Conservation (phyloP, 768 basidiomycete species). For the Botryobasidium botryosum region DNA sequence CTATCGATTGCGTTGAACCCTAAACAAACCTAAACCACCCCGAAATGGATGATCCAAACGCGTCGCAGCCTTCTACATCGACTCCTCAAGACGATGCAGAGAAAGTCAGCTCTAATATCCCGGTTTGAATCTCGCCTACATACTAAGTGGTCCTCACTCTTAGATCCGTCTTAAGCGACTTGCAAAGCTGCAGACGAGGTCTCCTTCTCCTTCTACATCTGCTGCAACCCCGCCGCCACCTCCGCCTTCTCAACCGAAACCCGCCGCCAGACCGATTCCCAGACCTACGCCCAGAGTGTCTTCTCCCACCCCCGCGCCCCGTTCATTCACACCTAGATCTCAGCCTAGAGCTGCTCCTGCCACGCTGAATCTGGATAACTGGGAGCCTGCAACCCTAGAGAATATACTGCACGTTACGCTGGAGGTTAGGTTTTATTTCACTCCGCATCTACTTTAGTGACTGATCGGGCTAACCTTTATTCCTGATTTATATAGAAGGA, state of each 20-base stretch:
- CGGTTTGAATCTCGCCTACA: too few relatives aligned
- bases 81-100: too few relatives aligned
- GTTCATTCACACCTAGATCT: slow-evolving; percentile 1
- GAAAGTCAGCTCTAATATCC: too few relatives aligned
- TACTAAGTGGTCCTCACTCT: background rate
- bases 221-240: slow-evolving; percentile 22
- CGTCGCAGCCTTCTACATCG: too few relatives aligned
- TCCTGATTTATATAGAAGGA: slow-evolving; percentile 33
- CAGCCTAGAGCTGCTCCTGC: slow-evolving; percentile 11
- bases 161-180: slow-evolving; percentile 88
- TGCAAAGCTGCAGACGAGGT: slow-evolving; percentile 51
- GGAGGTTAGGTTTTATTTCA: slow-evolving; percentile 32
- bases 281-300: slow-evolving; percentile 2
- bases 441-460: background rate
- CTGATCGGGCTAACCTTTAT: background rate
- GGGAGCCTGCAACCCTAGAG: slow-evolving; percentile 60
- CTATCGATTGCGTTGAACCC: too few relatives aligned
- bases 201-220: slow-evolving; percentile 23
- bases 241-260: slow-evolving; percentile 17
- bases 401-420: slow-evolving; percentile 64
- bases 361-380: slow-evolving; percentile 39
- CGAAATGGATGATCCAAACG: background rate
- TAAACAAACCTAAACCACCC: too few relatives aligned
- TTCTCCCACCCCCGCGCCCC: background rate
- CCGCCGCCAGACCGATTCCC: slow-evolving; percentile 9